These are phyloP conservation scores for Kwoniella mangroviensis DNA, from an alignment of 768 basidiomycete species.

Conservation along the genomic window DNA sequence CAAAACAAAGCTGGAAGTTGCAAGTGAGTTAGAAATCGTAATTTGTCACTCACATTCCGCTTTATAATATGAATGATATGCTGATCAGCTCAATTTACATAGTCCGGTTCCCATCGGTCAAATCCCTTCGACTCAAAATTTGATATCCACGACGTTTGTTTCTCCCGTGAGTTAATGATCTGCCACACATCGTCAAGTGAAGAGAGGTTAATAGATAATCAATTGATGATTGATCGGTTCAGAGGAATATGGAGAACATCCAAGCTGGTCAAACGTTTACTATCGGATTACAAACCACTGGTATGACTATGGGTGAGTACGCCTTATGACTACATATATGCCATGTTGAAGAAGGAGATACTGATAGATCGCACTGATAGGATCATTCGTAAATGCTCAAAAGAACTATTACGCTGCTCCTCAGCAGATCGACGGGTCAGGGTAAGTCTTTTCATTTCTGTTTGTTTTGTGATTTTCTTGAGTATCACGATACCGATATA, in stretches of 20 bases:
- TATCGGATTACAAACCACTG: slow-evolving; percentile 62
- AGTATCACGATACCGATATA: not conserved
- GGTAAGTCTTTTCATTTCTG: slow-evolving; percentile 12
- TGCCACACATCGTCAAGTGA: no score
- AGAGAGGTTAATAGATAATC: not conserved
- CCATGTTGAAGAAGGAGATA: slow-evolving; percentile 13
- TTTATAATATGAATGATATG: not conserved
- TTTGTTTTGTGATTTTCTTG: not conserved
- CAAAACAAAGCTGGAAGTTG: slow-evolving; percentile 52
- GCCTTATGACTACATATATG: not conserved
- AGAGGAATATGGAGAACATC: slow-evolving; percentile 55
- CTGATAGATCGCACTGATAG: slow-evolving; percentile 51
- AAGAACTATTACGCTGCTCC: slow-evolving; percentile 66
- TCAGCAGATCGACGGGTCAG: slow-evolving; percentile 63
- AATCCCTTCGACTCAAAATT: slow-evolving; percentile 67
- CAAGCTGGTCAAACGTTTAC: slow-evolving; percentile 63
- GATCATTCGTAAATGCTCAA: slow-evolving; percentile 66
- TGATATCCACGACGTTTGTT: slow-evolving; percentile 62
- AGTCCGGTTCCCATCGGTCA: slow-evolving; percentile 29
- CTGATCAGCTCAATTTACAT: not conserved
- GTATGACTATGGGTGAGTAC: slow-evolving; percentile 35
- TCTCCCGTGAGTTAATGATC: slow-evolving; percentile 58
- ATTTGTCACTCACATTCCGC: not conserved
- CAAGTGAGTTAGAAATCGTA: slow-evolving; percentile 41
- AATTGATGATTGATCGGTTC: not conserved